phyloP scores from a whole-genome alignment of 2,329 filamentous ascomycete species.

The Nothophoma quercina region DNA sequence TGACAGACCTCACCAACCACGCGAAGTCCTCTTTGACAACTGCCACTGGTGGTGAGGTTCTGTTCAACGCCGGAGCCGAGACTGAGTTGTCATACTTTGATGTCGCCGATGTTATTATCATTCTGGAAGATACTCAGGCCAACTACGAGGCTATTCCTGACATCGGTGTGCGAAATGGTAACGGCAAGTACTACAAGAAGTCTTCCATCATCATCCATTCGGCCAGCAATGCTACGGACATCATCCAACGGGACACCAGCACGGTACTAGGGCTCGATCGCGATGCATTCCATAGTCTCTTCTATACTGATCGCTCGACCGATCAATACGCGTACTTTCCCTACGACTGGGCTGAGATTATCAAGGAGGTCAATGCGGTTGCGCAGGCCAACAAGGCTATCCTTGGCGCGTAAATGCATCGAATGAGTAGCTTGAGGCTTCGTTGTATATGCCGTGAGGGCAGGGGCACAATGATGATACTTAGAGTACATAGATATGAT shows the following conservation, averaged over 20 bases:
- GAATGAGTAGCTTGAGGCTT: too few relatives aligned
- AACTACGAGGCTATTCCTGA: slow-evolving; percentile 11
- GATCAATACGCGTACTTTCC: slow-evolving; percentile 16
- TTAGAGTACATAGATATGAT: too few relatives aligned
- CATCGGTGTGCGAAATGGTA: slow-evolving; percentile 15
- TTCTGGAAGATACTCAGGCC: slow-evolving; percentile 4
- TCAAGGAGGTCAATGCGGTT: slow-evolving; percentile 16
- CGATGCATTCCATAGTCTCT: slow-evolving; percentile 17
- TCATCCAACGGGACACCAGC: slow-evolving; percentile 13
- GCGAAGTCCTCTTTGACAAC: slow-evolving; percentile 9
- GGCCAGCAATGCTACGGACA: slow-evolving; percentile 10
- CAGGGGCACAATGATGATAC: slow-evolving; percentile 14
- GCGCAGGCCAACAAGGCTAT: slow-evolving; percentile 18
- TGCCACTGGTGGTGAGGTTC: slow-evolving; percentile 11
- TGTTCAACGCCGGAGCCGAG: slow-evolving; percentile 14
- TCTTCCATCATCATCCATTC: slow-evolving; percentile 14
- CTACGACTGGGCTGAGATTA: slow-evolving; percentile 17
- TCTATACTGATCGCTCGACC: slow-evolving; percentile 13
- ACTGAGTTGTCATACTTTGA: slow-evolving; percentile 14
- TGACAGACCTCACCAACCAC: slow-evolving; percentile 13
- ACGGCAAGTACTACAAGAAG: slow-evolving; percentile 12
- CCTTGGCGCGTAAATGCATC: slow-evolving; percentile 1
- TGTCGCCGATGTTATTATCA: slow-evolving; percentile 11
- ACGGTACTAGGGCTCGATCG: slow-evolving; percentile 7
- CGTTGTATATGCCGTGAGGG: not conserved